Evolutionary conservation across 805 yeast genomes (phyloP), one percentile per base, ranked within the genome.

Genomic region (Grigorovia jiainica): DNA sequence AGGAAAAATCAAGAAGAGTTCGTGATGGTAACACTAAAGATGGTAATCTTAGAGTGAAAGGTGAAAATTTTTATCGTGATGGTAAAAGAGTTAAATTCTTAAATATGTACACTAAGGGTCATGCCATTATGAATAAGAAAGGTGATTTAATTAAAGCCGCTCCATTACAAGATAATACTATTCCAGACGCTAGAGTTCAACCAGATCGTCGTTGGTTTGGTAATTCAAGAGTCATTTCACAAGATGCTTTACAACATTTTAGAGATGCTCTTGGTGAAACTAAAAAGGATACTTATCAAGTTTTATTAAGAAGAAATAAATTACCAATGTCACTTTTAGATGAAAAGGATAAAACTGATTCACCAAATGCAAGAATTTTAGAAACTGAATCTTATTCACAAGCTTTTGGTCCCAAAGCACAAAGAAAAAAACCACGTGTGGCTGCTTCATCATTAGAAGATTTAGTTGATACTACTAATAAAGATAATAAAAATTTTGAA

Each of bases 141-240:
- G 97, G 97, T 57, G 95, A 87, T 25, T 74, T 89, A 45, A 73
- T 87, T 42, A 72, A 76, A 58, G 95, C 95, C 35, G 97, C 97
- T 16, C 79, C 78, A 23, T 73, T 90, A 44, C 98, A 90, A 62
- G 80, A 84, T 51, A 79, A 87, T 4, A 89, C 87, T 48, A 72
- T 84, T 23, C 97, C 97, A 11, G 77, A 71, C 49, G 97, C 97
- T 1, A 73, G 98, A 47, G 94, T 90, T 35, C 95, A 86, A 59
- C 97, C 98, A 6, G 90, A 90, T 63, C 77, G 95, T 63, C 78
- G 94, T 59, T 90, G 97, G 98, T 92, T 92, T 60, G 96, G 96
- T 38, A 92, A 87, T 65, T 87, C 98, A 11, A 77, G 98, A 58
- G 98, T 90, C 33, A 90, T 90, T 57, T 90, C 97, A 4, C 98